Base-by-base conservation (phyloP, 2,329 filamentous ascomycete genomes). In the Rhynchosporium graminicola region DNA sequence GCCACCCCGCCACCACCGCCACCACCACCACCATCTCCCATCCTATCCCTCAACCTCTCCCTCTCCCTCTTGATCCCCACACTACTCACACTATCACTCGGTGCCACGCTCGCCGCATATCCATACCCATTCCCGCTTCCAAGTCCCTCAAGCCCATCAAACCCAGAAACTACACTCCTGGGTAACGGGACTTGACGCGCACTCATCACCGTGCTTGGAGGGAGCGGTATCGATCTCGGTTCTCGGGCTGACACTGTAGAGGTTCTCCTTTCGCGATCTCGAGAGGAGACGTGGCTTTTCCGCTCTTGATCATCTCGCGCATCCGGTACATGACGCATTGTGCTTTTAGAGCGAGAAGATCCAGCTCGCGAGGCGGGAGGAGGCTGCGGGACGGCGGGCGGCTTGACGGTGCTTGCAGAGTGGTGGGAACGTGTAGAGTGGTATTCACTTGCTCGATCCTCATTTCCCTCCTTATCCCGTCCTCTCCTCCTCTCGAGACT, bases 61-160 rank as follows among this genome's bases (percentile, higher is more conserved):
- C 69, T 62, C 60, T 73, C 70, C 60, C 61, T 65, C 65, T 72
- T 73, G 31, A 57, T 69, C n/a, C 83, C 84, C n/a, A 86, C 78
- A 67, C 82, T 84, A 71, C 83, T 86, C 61, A 87, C 85, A 69
- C 84, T 87, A 70, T 87, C 85, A 68, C 80, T 82, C 1, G 85
- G 85, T 48, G 80, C 83, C 42, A 87, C 76, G 68, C 82, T 86
- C 55, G 77, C 79, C 57, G 75, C 74, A 66, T 85, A 82, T 45
- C 82, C 79, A 9, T 50, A 33, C 7, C 65, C 64, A n/a, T 59
- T 40, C 7, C 43, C 51, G 36, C 45, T 10, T 36, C 33, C 33
- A 36, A 36, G 33, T 6, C 33, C 33, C 33, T 36, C 33, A 6
- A 36, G 33, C 33, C 33, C 33, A 36, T 36, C 59, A 12, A 15